phyloP scores from a whole-genome alignment of 23 red algal genomes.

The Gracilaria vermiculophylla region DNA sequence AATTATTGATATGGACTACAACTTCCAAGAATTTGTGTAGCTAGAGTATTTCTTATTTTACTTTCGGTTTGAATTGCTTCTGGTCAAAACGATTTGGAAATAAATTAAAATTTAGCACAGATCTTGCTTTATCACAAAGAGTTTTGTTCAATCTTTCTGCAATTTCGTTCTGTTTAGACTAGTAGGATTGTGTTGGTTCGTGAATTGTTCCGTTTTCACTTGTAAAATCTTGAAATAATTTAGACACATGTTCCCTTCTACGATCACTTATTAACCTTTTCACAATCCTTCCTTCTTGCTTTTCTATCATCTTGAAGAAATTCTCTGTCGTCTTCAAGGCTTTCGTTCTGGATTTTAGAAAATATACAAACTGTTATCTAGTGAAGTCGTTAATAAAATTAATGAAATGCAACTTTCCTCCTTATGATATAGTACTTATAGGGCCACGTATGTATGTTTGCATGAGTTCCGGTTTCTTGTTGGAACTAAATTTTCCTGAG shows the following conservation, averaged over 20 bases:
- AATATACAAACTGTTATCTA: not conserved
- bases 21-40: not conserved
- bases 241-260: slow-evolving; percentile 21
- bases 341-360: not conserved
- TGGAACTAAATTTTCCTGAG: not conserved
- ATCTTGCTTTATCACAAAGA: too few relatives aligned
- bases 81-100: too few relatives aligned
- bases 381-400: slow-evolving; percentile 24
- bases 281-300: not conserved
- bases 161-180: not conserved
- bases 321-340: not conserved
- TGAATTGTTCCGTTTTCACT: not conserved
- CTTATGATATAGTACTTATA: not conserved
- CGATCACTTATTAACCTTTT: not conserved
- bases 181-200: too few relatives aligned
- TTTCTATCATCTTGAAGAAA: slow-evolving; percentile 4
- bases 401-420: not conserved
- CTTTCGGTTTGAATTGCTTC: too few relatives aligned
- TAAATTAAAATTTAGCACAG: too few relatives aligned
- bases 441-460: not conserved
- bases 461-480: not conserved
- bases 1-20: not conserved
- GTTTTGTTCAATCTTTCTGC: too few relatives aligned
- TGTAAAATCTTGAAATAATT: not conserved
- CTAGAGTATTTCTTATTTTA: too few relatives aligned